These are phyloP conservation scores for Globisporangium camurandrum DNA, from an alignment of 352 stramenopile species.

Conservation along the genomic window DNA sequence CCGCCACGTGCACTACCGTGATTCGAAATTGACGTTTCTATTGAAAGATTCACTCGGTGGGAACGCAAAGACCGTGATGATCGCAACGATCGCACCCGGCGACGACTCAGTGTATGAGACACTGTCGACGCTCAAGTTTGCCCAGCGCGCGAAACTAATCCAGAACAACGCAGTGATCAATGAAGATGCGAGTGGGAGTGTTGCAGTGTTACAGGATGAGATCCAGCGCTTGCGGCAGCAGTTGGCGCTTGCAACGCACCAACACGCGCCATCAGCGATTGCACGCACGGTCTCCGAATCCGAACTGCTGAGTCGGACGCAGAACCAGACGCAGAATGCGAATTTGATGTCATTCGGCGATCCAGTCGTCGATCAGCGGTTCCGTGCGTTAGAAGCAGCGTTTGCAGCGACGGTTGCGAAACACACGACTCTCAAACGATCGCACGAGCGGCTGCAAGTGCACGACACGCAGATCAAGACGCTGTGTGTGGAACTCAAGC, in stretches of 20 bases:
- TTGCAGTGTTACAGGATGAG: constrained; percentile 63
- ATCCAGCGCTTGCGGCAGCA: constrained; percentile 49
- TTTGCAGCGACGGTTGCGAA: constrained; percentile 57
- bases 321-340: not conserved
- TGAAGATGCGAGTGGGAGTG: constrained; percentile 64
- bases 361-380: constrained; percentile 27
- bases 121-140: constrained; percentile 81
- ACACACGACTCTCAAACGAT: constrained; percentile 40
- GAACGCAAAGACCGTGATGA: constrained; percentile 86
- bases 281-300: not conserved
- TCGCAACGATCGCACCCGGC: constrained; percentile 73
- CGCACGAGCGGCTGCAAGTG: constrained; percentile 45
- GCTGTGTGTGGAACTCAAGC: constrained; percentile 51
- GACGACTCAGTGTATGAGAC: constrained; percentile 84
- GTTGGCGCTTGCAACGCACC: constrained; percentile 30
- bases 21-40: constrained; percentile 83
- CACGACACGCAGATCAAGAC: constrained; percentile 44
- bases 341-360: constrained; percentile 9
- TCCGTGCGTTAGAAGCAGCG: constrained; percentile 57
- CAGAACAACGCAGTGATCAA: constrained; percentile 82
- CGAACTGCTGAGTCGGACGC: not conserved
- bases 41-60: constrained; percentile 79
- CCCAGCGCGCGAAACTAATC: constrained; percentile 79
- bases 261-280: too few species aligned
- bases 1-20: constrained; percentile 77